Conservation (phyloP, 345 rosid species). For the Cochlearia excelsa region DNA sequence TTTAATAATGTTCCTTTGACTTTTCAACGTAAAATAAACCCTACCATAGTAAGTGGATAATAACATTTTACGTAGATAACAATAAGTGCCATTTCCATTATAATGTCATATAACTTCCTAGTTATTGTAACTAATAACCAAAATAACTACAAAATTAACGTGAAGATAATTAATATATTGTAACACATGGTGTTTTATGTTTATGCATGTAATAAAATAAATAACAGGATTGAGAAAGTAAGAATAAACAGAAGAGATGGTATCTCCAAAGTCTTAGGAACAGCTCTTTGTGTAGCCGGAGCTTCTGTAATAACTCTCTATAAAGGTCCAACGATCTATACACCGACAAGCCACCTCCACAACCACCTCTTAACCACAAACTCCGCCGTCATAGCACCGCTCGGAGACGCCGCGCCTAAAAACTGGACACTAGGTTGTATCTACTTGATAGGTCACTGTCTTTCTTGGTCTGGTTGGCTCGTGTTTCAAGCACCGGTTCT, state of each 20-base stretch:
- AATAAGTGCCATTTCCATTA: too few species aligned
- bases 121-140: too few species aligned
- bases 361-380: conserved; percentile 8
- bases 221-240: conserved; percentile 84
- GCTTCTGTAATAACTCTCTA: conserved; percentile 91
- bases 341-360: conserved; percentile 51
- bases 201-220: conserved; percentile 1
- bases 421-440: conserved; percentile 92
- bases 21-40: conserved; percentile 16
- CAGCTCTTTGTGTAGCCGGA: conserved; percentile 81
- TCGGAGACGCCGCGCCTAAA: conserved; percentile 75
- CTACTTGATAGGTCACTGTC: conserved; percentile 87
- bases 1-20: conserved; percentile 27
- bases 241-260: conserved; percentile 85
- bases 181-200: conserved; percentile 15
- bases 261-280: conserved; percentile 70
- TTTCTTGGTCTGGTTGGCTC: conserved; percentile 97
- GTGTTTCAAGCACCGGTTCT: conserved; percentile 95
- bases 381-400: conserved; percentile 34
- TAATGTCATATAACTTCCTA: too few species aligned
- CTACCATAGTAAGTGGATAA: conserved; percentile 4
- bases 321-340: conserved; percentile 80
- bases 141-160: too few species aligned
- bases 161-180: too few species aligned
- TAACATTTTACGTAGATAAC: too few species aligned